A percentile compares a stretch with the other conserved stretches of the same genome.
Evolutionary conservation across 306 rosid genomes (phyloP).

Genomic region (Ormosia semicastrata): DNA sequence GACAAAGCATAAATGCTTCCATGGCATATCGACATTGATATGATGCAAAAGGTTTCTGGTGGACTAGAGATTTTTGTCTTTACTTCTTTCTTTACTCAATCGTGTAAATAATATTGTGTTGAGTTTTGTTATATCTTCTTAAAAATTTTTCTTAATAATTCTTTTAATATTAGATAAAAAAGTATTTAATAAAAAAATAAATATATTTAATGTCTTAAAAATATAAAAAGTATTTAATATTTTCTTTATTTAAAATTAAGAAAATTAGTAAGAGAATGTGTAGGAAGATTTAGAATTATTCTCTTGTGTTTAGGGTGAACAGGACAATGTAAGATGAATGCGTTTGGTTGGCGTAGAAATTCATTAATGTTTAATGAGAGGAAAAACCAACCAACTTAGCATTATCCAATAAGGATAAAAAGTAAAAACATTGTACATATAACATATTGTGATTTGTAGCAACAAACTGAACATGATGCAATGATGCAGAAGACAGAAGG

Average conservation of each 20-base stretch:
- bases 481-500: not conserved
- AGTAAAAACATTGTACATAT: not conserved
- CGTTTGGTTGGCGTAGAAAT: slow-evolving; percentile 32
- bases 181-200: no score
- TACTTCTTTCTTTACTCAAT: not conserved
- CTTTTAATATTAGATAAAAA: no score
- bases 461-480: not conserved
- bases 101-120: not conserved
- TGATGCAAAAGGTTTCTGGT: slow-evolving; percentile 13
- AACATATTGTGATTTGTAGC: slow-evolving; percentile 2
- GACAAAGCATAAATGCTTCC: slow-evolving; percentile 18
- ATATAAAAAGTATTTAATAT: no score
- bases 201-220: no score
- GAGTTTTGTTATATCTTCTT: no score
- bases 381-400: not conserved
- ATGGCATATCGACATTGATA: not conserved
- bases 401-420: not conserved
- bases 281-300: no score
- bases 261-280: no score
- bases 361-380: not conserved
- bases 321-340: slow-evolving; percentile 28
- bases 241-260: no score
- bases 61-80: not conserved
- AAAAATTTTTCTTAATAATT: no score
- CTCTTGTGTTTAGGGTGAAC: not conserved